A percentile compares a stretch with the other conserved stretches of the same genome.
These are phyloP conservation scores for Phytophthora fragariaefolia DNA, from an alignment of 352 stramenopile genomes.

Conservation along the genomic window DNA sequence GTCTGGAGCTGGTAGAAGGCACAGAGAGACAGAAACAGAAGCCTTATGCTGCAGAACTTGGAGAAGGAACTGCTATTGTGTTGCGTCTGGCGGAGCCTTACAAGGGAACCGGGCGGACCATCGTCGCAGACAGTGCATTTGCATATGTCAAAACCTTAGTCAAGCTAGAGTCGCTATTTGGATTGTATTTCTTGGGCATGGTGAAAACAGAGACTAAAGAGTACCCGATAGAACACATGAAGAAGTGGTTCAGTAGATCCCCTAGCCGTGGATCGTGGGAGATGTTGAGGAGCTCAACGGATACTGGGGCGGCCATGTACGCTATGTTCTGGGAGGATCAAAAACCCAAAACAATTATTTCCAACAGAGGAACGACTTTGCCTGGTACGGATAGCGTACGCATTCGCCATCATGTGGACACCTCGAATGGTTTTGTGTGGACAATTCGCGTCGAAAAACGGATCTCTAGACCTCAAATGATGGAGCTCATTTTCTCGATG, in stretches of 20 bases:
- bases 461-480: neutral
- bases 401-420: neutral
- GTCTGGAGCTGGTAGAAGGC: slow-evolving; percentile 3
- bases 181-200: too few species aligned
- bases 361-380: neutral
- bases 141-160: neutral
- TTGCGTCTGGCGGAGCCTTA: neutral
- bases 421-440: neutral
- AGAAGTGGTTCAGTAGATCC: neutral
- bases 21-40: neutral
- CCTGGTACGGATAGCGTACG: neutral
- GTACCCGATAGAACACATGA: too few species aligned
- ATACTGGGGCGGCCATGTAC: neutral
- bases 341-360: neutral
- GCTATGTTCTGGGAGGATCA: neutral
- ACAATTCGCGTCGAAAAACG: neutral
- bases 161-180: too few species aligned
- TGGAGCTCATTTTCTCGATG: neutral
- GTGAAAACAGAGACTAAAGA: too few species aligned
- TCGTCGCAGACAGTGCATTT: slow-evolving; percentile 12
- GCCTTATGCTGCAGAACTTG: neutral
- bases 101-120: slow-evolving; percentile 1
- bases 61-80: neutral
- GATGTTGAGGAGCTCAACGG: neutral
- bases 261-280: neutral